Base-by-base conservation (phyloP, 2,329 filamentous ascomycete genomes). In the Macrophomina tecta region DNA sequence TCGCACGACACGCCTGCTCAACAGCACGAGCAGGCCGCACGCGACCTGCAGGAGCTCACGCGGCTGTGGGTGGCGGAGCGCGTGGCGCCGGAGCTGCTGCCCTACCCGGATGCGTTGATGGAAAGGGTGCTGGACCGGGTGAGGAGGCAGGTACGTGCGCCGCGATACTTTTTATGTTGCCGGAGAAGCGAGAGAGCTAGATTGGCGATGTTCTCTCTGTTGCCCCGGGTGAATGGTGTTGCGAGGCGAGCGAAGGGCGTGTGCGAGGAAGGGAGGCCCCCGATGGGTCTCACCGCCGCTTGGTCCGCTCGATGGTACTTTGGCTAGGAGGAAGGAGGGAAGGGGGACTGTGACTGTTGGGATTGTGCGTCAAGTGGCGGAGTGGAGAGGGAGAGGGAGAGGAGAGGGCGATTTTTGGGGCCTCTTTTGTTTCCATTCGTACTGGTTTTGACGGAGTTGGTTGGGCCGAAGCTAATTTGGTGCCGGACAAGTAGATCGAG, bases 21-120 rank as follows among this genome's bases (percentile, higher is more conserved):
- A 2, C 38, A 56, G 42, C 40, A 46, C 38, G 63, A 55, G 30
- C 80, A 81, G 62, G 86, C 88, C 72, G 89, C 85, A 49, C 85
- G 89, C 74, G 94, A 98, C 80, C 85, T 98, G 71, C 93, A 97
- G 78, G 88, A 91, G 64, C 83, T 99, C 72, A 97, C 94, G 72
- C 90, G 94, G 73, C 91, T 90, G 73, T 99, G 94, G 94, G 88
- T 97, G 52, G 92, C 94, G 51, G 96, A 99, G 79, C 89, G 95
- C 72, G 92, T 91, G 66, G 90, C 93, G 52, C 93, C 94, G 2
- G 94, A 97, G 79, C 84, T 99, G n/a, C 83, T 98, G 46, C 87
- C 89, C 80, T 98, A 89, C 80, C 86, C 90, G 4, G 87, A 88
- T 45, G 87, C 87, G 18, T 83, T 98, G 67, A 91, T 99, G 76